Conservation (phyloP, 169 alveolate species). For the Theileria annulata region DNA sequence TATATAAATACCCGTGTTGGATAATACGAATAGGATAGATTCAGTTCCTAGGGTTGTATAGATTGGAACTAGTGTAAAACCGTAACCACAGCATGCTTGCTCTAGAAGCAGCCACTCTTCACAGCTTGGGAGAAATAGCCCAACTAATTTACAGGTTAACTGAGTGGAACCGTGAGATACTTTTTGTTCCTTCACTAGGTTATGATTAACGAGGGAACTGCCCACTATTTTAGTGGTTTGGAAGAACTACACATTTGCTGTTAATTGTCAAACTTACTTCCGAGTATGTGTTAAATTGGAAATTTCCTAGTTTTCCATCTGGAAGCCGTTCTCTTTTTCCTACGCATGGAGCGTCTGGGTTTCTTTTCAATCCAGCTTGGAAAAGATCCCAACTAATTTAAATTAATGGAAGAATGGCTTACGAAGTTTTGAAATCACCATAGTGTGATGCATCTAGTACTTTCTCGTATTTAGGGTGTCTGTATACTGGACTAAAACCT, state of each 20-base stretch:
- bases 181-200: constrained; percentile 25
- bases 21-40: constrained; percentile 67
- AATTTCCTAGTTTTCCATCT: constrained; percentile 52
- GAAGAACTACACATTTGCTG: constrained; percentile 29
- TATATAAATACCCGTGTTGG: constrained; percentile 62
- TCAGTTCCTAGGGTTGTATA: constrained; percentile 79
- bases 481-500: constrained; percentile 36
- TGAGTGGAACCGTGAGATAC: constrained; percentile 16
- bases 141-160: constrained; percentile 49
- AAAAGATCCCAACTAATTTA: constrained; percentile 61
- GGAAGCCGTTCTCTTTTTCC: constrained; percentile 38
- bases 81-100: constrained; percentile 80
- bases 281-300: constrained; percentile 44
- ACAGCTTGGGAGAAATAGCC: constrained; percentile 73
- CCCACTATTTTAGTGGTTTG: constrained; percentile 25
- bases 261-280: constrained; percentile 17
- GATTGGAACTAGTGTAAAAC: constrained; percentile 79
- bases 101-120: constrained; percentile 82
- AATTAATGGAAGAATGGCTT: neutral
- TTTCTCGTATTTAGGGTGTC: constrained; percentile 28
- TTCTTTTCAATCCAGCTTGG: constrained; percentile 43
- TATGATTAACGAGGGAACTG: constrained; percentile 43
- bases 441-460: constrained; percentile 20
- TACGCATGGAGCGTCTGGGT: constrained; percentile 64
- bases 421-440: constrained; percentile 44